Percentiles rank a stretch among this genome's conserved stretches.
These are phyloP conservation scores for Bertia moriformis DNA, from an alignment of 2,329 filamentous ascomycete species.

Conservation along the genomic window DNA sequence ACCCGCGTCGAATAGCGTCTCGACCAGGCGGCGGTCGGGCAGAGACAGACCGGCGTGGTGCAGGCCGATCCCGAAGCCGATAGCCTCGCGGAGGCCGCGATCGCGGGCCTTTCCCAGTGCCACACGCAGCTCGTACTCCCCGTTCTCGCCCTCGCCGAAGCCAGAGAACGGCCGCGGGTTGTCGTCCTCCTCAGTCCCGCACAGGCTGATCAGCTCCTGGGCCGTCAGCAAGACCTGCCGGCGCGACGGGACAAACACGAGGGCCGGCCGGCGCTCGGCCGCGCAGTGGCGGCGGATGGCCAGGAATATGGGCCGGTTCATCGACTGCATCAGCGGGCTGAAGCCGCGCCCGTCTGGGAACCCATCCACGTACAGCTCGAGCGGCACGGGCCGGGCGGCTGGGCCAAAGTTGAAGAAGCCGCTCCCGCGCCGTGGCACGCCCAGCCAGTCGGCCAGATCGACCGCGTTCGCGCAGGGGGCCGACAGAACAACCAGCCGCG, in stretches of 20 bases:
- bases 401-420: slow-evolving; percentile 89
- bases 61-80: slow-evolving; percentile 90
- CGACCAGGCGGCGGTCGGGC: slow-evolving; percentile 76
- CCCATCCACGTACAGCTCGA: slow-evolving; percentile 94
- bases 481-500: slow-evolving; percentile 91
- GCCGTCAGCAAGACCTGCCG: slow-evolving; percentile 89
- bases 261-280: slow-evolving; percentile 89
- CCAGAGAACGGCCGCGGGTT: slow-evolving; percentile 87
- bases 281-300: slow-evolving; percentile 95
- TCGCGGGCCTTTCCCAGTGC: slow-evolving; percentile 91
- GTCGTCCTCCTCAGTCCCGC: slow-evolving; percentile 97
- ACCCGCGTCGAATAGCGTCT: slow-evolving; percentile 91
- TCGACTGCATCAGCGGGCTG: slow-evolving; percentile 95
- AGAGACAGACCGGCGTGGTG: slow-evolving; percentile 96
- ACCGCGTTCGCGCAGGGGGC: slow-evolving; percentile 92
- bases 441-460: slow-evolving; percentile 90
- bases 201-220: slow-evolving; percentile 91
- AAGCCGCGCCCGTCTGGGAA: slow-evolving; percentile 92
- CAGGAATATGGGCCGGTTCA: slow-evolving; percentile 93
- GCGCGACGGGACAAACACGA: slow-evolving; percentile 93
- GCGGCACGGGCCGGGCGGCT: slow-evolving; percentile 84
- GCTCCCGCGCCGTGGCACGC: slow-evolving; percentile 85
- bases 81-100: slow-evolving; percentile 77
- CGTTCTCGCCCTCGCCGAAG: slow-evolving; percentile 60
- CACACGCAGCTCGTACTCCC: slow-evolving; percentile 69